Conservation (phyloP, 306 rosid species). For the Trifolium pratense region DNA sequence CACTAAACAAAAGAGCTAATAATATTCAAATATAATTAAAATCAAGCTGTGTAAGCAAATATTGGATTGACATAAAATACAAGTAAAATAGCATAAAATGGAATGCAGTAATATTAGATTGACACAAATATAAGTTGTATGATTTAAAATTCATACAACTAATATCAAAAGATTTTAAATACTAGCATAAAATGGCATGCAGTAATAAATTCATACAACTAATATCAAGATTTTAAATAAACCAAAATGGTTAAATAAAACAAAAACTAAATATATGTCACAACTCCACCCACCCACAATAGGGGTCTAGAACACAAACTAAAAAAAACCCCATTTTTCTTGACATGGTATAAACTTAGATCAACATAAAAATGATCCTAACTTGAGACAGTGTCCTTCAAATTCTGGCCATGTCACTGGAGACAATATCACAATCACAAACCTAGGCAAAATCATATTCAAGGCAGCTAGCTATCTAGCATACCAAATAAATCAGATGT, state of each 20-base stretch:
- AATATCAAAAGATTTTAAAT: too few species aligned
- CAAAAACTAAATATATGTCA: not conserved
- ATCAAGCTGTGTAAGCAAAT: not conserved
- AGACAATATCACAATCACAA: constrained; percentile 2
- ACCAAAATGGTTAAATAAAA: not conserved
- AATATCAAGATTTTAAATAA: not conserved
- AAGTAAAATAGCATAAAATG: not conserved
- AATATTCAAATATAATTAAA: not conserved
- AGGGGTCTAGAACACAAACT: not conserved
- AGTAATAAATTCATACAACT: not conserved
- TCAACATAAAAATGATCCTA: not conserved
- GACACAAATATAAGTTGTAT: too few species aligned
- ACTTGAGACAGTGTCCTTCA: not conserved
- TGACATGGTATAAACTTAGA: not conserved
- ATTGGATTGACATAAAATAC: not conserved
- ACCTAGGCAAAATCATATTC: not conserved
- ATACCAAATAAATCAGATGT: constrained; percentile 32
- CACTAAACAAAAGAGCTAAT: not conserved
- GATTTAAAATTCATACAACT: not conserved
- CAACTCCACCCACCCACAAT: not conserved
- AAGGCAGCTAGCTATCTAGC: constrained; percentile 25
- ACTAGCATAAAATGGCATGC: too few species aligned
- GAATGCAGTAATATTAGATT: not conserved
- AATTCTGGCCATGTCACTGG: constrained; percentile 8
- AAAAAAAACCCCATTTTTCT: not conserved